Percentiles rank a stretch among this genome's conserved stretches.
Conservation (phyloP, 2,329 filamentous ascomycete genomes). For the Botryotinia narcissicola region DNA sequence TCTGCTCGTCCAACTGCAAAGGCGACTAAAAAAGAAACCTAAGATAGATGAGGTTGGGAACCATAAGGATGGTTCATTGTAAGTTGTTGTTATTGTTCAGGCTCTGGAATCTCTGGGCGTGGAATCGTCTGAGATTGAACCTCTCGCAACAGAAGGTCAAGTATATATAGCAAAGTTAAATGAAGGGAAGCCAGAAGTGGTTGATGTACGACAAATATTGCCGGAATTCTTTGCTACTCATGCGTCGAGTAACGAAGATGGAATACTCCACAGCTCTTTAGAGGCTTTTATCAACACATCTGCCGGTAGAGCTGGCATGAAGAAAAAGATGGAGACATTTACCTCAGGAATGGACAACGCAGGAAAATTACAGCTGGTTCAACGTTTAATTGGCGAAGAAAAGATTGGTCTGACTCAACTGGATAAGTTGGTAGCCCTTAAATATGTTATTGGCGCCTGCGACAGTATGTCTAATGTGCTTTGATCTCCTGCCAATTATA, state of each 20-base stretch:
- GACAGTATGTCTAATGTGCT: slow-evolving; percentile 29
- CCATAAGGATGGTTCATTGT: slow-evolving; percentile 23
- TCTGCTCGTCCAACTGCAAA: slow-evolving; percentile 30
- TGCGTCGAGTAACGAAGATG: slow-evolving; percentile 11
- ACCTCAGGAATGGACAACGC: slow-evolving; percentile 24
- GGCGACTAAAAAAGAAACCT: slow-evolving; percentile 24
- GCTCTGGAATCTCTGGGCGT: slow-evolving; percentile 29
- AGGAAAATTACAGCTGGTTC: slow-evolving; percentile 31
- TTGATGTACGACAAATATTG: slow-evolving; percentile 22
- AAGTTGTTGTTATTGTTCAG: slow-evolving; percentile 29
- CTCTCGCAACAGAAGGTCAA: slow-evolving; percentile 23
- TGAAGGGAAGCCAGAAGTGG: slow-evolving; percentile 23
- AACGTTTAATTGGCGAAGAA: slow-evolving; percentile 26
- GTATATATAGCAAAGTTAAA: slow-evolving; percentile 20
- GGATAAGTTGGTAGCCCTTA: slow-evolving; percentile 32
- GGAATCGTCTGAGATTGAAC: slow-evolving; percentile 22
- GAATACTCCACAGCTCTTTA: slow-evolving; percentile 10
- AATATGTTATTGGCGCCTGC: slow-evolving; percentile 32
- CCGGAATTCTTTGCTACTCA: slow-evolving; percentile 29
- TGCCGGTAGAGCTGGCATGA: slow-evolving; percentile 29
- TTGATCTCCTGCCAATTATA: slow-evolving; percentile 2
- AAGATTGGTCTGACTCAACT: slow-evolving; percentile 21
- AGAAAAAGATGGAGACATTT: slow-evolving; percentile 23
- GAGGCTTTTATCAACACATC: slow-evolving; percentile 26
- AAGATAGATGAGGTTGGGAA: slow-evolving; percentile 20